Conservation (phyloP, 108 stramenopile genomes). For the Cyclotella cryptica region DNA sequence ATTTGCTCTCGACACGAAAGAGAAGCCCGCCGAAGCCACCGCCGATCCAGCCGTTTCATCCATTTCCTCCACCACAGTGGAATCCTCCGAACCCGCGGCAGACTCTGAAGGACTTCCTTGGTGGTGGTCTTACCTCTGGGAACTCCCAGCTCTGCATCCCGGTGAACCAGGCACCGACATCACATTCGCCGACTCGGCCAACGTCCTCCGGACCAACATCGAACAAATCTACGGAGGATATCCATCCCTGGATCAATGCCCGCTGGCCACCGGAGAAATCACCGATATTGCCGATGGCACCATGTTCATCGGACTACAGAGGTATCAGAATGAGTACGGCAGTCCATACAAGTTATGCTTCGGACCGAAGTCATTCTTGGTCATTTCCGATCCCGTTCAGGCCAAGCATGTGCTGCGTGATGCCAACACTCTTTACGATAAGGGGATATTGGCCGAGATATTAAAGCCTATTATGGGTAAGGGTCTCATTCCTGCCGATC, state of each 20-base stretch:
- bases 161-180: conserved; percentile 71
- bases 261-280: conserved; percentile 93
- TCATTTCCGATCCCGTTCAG: conserved; percentile 93
- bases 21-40: conserved; percentile 1
- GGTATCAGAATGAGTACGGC: conserved; percentile 85
- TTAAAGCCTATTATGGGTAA: conserved; percentile 95
- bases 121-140: conserved; percentile 92
- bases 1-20: conserved; percentile 11
- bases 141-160: conserved; percentile 70
- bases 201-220: conserved; percentile 90
- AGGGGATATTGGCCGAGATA: conserved; percentile 91
- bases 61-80: not conserved
- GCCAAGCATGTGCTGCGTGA: conserved; percentile 87
- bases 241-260: conserved; percentile 89
- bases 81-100: not conserved
- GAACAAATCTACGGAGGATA: conserved; percentile 96
- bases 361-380: conserved; percentile 96
- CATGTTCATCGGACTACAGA: conserved; percentile 92
- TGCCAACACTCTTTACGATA: conserved; percentile 88
- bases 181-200: conserved; percentile 83
- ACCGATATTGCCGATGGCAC: conserved; percentile 91
- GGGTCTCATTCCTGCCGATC: conserved; percentile 94
- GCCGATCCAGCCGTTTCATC: not conserved
- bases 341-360: conserved; percentile 97
- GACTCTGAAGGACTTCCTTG: conserved; percentile 79